These are phyloP conservation scores for Coniochaeta sp. DNA, from an alignment of 2,329 filamentous ascomycete species.

Conservation along the genomic window DNA sequence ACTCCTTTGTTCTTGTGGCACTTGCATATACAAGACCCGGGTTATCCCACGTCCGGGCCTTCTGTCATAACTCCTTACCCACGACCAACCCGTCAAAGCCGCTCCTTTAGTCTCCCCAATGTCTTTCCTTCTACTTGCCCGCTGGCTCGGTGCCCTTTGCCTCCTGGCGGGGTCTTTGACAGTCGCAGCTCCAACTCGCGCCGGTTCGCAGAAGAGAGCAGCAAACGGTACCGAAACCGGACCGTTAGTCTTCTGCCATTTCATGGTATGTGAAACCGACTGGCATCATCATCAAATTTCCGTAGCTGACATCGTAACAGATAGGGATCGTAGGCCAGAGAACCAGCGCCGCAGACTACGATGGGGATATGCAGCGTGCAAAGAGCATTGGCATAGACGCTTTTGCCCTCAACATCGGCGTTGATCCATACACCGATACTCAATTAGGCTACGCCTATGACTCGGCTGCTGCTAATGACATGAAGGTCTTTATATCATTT, in stretches of 20 bases:
- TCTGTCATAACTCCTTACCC: not conserved
- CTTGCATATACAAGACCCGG: not conserved
- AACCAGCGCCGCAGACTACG: slow-evolving; percentile 7
- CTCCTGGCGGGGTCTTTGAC: slow-evolving; percentile 5
- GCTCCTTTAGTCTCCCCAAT: not conserved
- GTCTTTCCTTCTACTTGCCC: slow-evolving; percentile 4
- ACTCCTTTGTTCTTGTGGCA: not conserved
- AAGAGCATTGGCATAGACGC: slow-evolving; percentile 18
- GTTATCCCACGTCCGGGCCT: not conserved
- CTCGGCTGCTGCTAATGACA: slow-evolving; percentile 35
- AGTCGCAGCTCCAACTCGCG: slow-evolving; percentile 3
- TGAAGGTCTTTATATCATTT: slow-evolving; percentile 51
- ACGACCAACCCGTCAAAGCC: not conserved
- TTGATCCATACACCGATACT: slow-evolving; percentile 32
- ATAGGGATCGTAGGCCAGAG: slow-evolving; percentile 9
- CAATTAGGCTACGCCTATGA: slow-evolving; percentile 41
- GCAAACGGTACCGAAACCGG: slow-evolving; percentile 1
- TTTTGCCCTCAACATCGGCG: slow-evolving; percentile 21
- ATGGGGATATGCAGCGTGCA: slow-evolving; percentile 8
- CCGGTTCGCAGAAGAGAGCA: not conserved
- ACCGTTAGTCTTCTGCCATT: slow-evolving; percentile 9
- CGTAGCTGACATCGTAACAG: slow-evolving; percentile 3
- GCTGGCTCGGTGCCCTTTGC: slow-evolving; percentile 6
- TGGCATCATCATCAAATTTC: not conserved
- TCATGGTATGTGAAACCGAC: slow-evolving; percentile 4